Evolutionary conservation across 768 basidiomycete genomes (phyloP), one percentile per base, ranked within the genome.

Genomic region (Boletus sp.): DNA sequence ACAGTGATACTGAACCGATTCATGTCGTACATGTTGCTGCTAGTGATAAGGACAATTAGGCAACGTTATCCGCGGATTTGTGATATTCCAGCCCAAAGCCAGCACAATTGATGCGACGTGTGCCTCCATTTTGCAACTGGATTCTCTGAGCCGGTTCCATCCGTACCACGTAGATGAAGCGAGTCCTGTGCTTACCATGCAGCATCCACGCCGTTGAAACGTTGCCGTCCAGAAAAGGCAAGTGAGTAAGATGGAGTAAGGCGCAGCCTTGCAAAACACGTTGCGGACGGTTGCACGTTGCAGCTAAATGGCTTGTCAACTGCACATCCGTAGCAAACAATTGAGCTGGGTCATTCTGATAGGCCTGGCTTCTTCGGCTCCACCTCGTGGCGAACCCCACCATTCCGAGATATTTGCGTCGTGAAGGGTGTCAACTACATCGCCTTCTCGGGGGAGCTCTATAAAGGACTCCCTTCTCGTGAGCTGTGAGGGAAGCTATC

Each of bases 401-500:
- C 55, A 53, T 49, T 52, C 50, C 29, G 50, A 50, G 47, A 48
- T 58, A 67, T 56, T 56, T 50, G 55, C n/a, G 40, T 57, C 57
- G 46, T 42, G 45, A 54, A 49, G 47, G 45, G 51, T 47, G 33
- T 38, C 35, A 40, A 42, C 35, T 30, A 61, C 66, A 72, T 64
- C 65, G 70, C 68, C 68, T 70, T 59, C 48, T 39, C 29, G 52
- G 52, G 56, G 55, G 41, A 54, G 42, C 53, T 44, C 29, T 71
- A 71, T 67, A 70, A 70, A 48, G 62, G 53, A 51, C 57, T 42
- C 46, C 47, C 37, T 48, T 43, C 34, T 42, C 42, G 60, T 53
- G 58, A 57, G 60, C 27, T 27, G 47, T 15, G 42, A 57, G 58
- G 38, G 47, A 58, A 53, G 46, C 29, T 56, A 57, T 62, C 56